These are phyloP conservation scores for Tolypocladium amazonense DNA, from an alignment of 2,329 filamentous ascomycete species.

Conservation along the genomic window DNA sequence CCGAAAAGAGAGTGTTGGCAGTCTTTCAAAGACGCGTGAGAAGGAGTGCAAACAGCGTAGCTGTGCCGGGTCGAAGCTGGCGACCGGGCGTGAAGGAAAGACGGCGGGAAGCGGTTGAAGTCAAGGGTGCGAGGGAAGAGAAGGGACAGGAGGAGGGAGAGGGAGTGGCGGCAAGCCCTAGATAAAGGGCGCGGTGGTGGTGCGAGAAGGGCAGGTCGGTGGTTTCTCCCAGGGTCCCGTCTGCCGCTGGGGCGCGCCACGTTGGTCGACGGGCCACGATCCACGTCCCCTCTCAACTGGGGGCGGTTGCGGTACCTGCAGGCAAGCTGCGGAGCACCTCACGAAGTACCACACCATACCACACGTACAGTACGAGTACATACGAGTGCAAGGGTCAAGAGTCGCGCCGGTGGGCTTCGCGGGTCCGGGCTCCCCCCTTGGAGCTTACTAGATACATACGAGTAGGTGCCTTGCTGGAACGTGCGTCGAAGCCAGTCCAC, in stretches of 20 bases:
- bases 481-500: too few species aligned
- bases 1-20: constrained; percentile 21
- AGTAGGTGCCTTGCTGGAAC: too few species aligned
- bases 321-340: too few species aligned
- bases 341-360: too few species aligned
- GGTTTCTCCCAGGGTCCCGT: not conserved
- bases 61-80: constrained; percentile 12
- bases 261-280: not conserved
- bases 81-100: constrained; percentile 12
- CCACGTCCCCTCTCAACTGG: too few species aligned
- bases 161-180: not conserved
- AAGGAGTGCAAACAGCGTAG: constrained; percentile 25
- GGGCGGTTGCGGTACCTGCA: too few species aligned
- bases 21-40: constrained; percentile 42
- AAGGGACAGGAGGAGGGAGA: not conserved
- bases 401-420: too few species aligned
- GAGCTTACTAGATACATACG: too few species aligned
- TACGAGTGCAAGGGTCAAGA: too few species aligned
- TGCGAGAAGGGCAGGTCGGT: not conserved
- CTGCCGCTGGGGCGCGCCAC: not conserved
- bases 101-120: constrained; percentile 5
- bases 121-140: not conserved
- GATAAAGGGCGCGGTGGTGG: not conserved
- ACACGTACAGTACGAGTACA: too few species aligned
- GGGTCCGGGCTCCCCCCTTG: too few species aligned